Conservation (phyloP, 495 filamentous ascomycete species). For the Lasiosphaeris hirsuta region DNA sequence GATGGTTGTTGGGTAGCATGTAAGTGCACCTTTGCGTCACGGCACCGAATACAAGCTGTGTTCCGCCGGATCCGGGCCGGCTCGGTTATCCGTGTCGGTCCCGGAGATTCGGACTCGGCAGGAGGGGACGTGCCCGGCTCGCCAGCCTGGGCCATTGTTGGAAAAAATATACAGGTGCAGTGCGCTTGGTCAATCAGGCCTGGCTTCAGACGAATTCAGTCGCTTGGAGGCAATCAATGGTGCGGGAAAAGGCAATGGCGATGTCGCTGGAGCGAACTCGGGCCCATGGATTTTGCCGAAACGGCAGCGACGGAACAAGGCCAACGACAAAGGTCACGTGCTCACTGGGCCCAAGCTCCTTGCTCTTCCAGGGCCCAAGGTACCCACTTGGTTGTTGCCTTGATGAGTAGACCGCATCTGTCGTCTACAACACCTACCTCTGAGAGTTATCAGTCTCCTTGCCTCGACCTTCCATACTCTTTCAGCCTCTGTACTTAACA, state of each 20-base stretch:
- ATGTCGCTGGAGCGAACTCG: background rate
- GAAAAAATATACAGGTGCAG: background rate
- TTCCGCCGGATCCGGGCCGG: constrained; percentile 38
- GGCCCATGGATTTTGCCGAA: constrained; percentile 12
- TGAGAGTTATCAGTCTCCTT: too few relatives aligned
- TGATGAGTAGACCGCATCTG: too few relatives aligned
- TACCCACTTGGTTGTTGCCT: too few relatives aligned
- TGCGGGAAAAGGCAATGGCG: constrained; percentile 3
- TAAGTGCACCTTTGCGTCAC: constrained; percentile 36
- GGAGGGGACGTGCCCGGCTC: constrained; percentile 8
- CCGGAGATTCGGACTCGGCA: constrained; percentile 13
- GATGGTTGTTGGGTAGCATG: background rate
- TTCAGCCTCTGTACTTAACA: background rate
- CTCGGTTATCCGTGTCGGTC: constrained; percentile 17
- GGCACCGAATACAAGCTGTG: constrained; percentile 41
- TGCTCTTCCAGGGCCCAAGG: background rate
- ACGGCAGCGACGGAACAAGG: constrained; percentile 10
- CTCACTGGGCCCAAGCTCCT: background rate
- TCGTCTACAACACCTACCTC: too few relatives aligned
- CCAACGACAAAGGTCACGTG: background rate
- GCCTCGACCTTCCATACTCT: background rate
- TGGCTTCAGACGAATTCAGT: constrained; percentile 7
- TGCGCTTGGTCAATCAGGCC: background rate
- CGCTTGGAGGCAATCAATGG: background rate
- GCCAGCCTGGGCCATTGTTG: constrained; percentile 8